A percentile compares a stretch with the other conserved stretches of the same genome.
These are phyloP conservation scores for Ustulina deusta DNA, from an alignment of 2,329 filamentous ascomycete species.

Conservation along the genomic window DNA sequence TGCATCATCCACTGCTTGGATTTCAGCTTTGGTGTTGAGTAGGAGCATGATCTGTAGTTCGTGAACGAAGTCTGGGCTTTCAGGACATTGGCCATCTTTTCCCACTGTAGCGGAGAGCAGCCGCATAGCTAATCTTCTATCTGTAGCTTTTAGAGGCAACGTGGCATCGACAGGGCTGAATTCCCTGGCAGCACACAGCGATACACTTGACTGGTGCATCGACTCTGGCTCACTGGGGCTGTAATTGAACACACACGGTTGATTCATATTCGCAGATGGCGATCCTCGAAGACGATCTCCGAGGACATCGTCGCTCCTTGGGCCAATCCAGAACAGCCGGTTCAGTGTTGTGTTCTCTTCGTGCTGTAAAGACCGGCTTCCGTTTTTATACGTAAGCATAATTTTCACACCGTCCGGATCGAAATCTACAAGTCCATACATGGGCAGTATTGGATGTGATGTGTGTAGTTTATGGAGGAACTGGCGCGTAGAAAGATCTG, in stretches of 20 bases:
- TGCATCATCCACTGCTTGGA: slow-evolving; percentile 74
- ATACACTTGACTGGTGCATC: not conserved
- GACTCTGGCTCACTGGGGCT: slow-evolving; percentile 4
- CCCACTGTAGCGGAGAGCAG: slow-evolving; percentile 62
- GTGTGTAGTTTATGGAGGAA: slow-evolving; percentile 69
- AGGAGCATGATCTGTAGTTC: slow-evolving; percentile 81
- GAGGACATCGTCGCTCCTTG: slow-evolving; percentile 59
- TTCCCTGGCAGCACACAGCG: not conserved
- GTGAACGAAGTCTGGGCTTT: slow-evolving; percentile 56
- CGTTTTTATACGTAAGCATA: slow-evolving; percentile 77
- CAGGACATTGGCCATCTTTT: slow-evolving; percentile 45
- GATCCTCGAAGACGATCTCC: not conserved
- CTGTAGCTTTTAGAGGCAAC: slow-evolving; percentile 61
- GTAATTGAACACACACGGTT: not conserved
- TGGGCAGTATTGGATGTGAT: slow-evolving; percentile 62
- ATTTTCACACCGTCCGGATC: slow-evolving; percentile 83
- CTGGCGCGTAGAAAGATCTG: slow-evolving; percentile 76
- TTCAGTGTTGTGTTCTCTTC: slow-evolving; percentile 66
- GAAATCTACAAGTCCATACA: slow-evolving; percentile 76
- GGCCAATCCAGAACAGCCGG: slow-evolving; percentile 73
- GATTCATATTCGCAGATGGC: not conserved
- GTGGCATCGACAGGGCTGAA: slow-evolving; percentile 39
- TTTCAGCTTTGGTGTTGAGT: slow-evolving; percentile 80
- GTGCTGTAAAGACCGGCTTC: slow-evolving; percentile 72
- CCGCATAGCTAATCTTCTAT: slow-evolving; percentile 68